Conservation (phyloP, 495 filamentous ascomycete species). For the Talaromyces thailandensis region DNA sequence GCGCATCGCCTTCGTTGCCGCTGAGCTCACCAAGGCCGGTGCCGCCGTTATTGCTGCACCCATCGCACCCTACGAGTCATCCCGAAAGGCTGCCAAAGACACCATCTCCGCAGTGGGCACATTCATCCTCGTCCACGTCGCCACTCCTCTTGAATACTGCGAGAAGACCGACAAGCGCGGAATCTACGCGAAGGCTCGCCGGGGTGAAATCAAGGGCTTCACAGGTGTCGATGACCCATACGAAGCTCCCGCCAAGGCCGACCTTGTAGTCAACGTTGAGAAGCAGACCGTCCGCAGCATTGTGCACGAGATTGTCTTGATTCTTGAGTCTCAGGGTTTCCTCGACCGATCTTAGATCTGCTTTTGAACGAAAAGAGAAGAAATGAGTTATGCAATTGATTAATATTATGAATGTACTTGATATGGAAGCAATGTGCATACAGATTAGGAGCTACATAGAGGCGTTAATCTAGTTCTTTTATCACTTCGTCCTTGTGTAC, state of each 20-base stretch:
- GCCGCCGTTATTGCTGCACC: constrained; percentile 94
- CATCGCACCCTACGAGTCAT: constrained; percentile 87
- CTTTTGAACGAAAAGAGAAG: neutral
- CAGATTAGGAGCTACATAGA: neutral
- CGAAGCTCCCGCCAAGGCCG: constrained; percentile 71
- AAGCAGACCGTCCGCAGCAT: constrained; percentile 83
- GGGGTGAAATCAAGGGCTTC: constrained; percentile 94
- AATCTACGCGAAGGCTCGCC: constrained; percentile 76
- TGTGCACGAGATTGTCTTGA: constrained; percentile 92
- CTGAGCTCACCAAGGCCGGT: constrained; percentile 85
- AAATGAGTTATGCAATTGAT: neutral
- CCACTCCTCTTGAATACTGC: constrained; percentile 81
- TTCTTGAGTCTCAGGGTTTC: constrained; percentile 86
- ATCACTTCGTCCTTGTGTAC: neutral
- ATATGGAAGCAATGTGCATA: neutral
- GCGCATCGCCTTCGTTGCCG: constrained; percentile 92
- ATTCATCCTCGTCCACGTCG: constrained; percentile 93
- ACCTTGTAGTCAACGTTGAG: constrained; percentile 76
- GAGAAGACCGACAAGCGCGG: constrained; percentile 94
- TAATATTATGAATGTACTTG: neutral
- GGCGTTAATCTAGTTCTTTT: constrained; percentile 1
- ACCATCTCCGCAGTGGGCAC: constrained; percentile 77
- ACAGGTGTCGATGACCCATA: constrained; percentile 98
- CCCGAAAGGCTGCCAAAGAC: constrained; percentile 67
- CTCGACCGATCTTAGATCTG: constrained; percentile 19